A percentile compares a stretch with the other conserved stretches of the same genome.
These are phyloP conservation scores for Penicillium psychrosexuale DNA, from an alignment of 2,329 filamentous ascomycete species.

Conservation along the genomic window DNA sequence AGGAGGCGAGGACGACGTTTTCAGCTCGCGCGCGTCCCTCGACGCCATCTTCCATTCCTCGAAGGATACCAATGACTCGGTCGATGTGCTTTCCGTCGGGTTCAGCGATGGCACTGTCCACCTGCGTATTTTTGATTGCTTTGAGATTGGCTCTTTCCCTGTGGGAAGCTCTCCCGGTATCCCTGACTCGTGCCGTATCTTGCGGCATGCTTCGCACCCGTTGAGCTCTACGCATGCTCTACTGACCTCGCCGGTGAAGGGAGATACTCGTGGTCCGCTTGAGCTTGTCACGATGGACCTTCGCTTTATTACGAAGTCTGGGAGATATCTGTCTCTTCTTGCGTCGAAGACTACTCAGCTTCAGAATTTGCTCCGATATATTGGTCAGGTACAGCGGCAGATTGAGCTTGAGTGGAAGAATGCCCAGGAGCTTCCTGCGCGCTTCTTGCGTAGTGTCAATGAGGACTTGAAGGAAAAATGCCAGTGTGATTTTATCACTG, in stretches of 20 bases:
- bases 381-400: conserved; percentile 74
- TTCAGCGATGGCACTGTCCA: conserved; percentile 69
- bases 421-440: conserved; percentile 70
- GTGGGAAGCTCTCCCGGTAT: conserved; percentile 40
- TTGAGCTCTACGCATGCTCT: conserved; percentile 73
- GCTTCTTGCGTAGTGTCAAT: conserved; percentile 74
- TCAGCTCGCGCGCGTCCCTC: conserved; percentile 66
- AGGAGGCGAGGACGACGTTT: conserved; percentile 62
- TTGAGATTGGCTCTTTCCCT: conserved; percentile 65
- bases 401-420: conserved; percentile 81
- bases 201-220: conserved; percentile 68
- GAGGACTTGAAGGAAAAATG: conserved; percentile 68
- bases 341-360: conserved; percentile 83
- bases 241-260: conserved; percentile 47
- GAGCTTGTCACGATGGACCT: conserved; percentile 75
- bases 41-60: conserved; percentile 67
- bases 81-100: conserved; percentile 75
- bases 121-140: conserved; percentile 80
- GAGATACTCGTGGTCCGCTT: conserved; percentile 42
- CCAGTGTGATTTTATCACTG: conserved; percentile 66
- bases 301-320: conserved; percentile 71
- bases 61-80: conserved; percentile 65
- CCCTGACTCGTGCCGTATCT: conserved; percentile 40
- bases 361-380: conserved; percentile 81
- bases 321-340: conserved; percentile 76